These are phyloP conservation scores for Rubia tinctorum DNA, from an alignment of 305 asterid species.

Conservation along the genomic window DNA sequence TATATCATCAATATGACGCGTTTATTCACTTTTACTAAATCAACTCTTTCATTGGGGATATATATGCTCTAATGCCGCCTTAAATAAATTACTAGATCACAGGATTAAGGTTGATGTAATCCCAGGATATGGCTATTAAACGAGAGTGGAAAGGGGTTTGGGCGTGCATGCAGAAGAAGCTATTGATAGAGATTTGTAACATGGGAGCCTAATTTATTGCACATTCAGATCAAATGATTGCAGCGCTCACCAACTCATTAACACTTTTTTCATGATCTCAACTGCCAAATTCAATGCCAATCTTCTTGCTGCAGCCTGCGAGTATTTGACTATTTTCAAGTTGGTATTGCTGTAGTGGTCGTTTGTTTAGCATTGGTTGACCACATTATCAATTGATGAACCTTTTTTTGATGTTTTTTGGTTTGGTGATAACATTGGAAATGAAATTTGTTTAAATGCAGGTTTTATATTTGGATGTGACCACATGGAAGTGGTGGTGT, in stretches of 20 bases:
- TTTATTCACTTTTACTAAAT: too few species aligned
- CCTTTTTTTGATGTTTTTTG: not conserved
- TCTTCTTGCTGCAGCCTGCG: not conserved
- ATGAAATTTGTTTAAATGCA: not conserved
- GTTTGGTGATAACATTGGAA: slow-evolving; percentile 9
- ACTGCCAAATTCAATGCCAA: slow-evolving; percentile 9
- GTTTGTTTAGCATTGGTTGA: not conserved
- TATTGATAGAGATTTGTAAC: not conserved
- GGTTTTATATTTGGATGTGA: slow-evolving; percentile 7
- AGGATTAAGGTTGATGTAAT: too few species aligned
- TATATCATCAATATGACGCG: too few species aligned
- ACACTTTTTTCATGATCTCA: slow-evolving; percentile 46
- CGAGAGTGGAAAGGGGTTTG: not conserved
- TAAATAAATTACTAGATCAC: too few species aligned
- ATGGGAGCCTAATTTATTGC: not conserved
- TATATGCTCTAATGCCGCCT: too few species aligned
- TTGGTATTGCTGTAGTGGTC: not conserved
- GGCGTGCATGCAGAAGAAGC: not conserved
- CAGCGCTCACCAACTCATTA: slow-evolving; percentile 46
- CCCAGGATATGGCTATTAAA: too few species aligned
- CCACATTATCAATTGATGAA: not conserved
- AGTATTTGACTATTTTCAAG: not conserved
- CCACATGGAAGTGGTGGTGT: slow-evolving; percentile 14
- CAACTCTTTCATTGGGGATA: too few species aligned
- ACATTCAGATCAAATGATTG: slow-evolving; percentile 53